These are phyloP conservation scores for Dissophora ornata DNA, from an alignment of 192 early-diverging fungal species.

Conservation along the genomic window DNA sequence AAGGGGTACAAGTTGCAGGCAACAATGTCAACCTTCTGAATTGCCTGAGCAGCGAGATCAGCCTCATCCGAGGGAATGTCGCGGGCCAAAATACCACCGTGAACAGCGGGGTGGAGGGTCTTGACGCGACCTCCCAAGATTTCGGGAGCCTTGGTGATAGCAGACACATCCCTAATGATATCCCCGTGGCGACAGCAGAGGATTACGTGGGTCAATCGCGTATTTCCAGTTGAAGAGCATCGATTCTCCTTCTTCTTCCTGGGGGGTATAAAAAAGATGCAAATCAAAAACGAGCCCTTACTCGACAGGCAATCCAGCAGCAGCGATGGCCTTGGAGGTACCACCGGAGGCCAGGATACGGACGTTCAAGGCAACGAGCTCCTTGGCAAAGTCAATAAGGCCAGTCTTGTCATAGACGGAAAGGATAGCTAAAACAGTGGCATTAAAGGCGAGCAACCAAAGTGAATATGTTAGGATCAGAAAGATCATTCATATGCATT, in stretches of 20 bases:
- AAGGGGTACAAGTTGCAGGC: slow-evolving; percentile 99
- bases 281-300: slow-evolving; percentile 45
- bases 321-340: slow-evolving; percentile 90
- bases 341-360: slow-evolving; percentile 94
- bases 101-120: slow-evolving; percentile 98
- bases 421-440: slow-evolving; percentile 71
- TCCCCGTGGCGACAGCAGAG: no score
- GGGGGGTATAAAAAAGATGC: background rate
- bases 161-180: slow-evolving; percentile 97
- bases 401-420: slow-evolving; percentile 99
- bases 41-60: slow-evolving; percentile 90
- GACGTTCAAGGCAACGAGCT: slow-evolving; percentile 79
- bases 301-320: slow-evolving; percentile 89
- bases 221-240: slow-evolving; percentile 3
- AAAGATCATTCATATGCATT: no score
- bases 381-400: slow-evolving; percentile 88
- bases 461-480: no score
- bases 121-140: slow-evolving; percentile 99
- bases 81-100: slow-evolving; percentile 96
- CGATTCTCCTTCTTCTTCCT: slow-evolving; percentile 15
- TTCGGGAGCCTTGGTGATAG: slow-evolving; percentile 97
- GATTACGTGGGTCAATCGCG: no score
- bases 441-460: background rate
- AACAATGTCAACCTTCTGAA: slow-evolving; percentile 93
- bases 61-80: slow-evolving; percentile 83